A percentile compares a stretch with the other conserved stretches of the same genome.
These are phyloP conservation scores for Coniochaeta sp. DNA, from an alignment of 2,329 filamentous ascomycete genomes.

Conservation along the genomic window DNA sequence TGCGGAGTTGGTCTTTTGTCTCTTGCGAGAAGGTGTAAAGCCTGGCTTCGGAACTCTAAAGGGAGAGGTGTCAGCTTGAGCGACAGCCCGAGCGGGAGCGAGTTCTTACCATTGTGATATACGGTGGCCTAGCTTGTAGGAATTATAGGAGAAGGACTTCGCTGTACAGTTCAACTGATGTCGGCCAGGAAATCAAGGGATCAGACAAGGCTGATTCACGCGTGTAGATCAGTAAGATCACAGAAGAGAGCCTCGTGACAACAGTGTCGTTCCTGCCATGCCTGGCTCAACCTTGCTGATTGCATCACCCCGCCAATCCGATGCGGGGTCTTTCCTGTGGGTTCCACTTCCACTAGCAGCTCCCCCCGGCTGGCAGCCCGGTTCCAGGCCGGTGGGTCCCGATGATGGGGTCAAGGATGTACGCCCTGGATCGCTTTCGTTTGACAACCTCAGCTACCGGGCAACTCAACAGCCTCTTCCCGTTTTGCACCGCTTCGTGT, in stretches of 20 bases:
- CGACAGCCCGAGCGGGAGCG: neutral
- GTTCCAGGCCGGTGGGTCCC: neutral
- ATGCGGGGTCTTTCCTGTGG: neutral
- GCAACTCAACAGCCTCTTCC: too few species aligned
- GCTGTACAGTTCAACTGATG: too few species aligned
- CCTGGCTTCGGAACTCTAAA: slow-evolving; percentile 59
- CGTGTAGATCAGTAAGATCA: neutral
- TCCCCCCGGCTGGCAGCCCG: neutral
- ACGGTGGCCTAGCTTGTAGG: too few species aligned
- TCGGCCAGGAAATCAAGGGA: neutral
- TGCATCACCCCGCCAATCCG: neutral
- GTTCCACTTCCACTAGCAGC: neutral
- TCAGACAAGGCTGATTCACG: neutral
- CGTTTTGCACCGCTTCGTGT: neutral
- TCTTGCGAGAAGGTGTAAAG: slow-evolving; percentile 90
- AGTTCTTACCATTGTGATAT: neutral
- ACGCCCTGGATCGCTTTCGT: neutral
- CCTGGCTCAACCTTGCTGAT: slow-evolving; percentile 1
- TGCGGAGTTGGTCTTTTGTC: slow-evolving; percentile 83
- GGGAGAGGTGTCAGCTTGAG: neutral
- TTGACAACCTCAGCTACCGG: neutral
- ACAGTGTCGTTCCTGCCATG: neutral
- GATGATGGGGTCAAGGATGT: neutral
- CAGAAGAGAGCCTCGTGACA: neutral
- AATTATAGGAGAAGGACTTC: too few species aligned